Conservation (phyloP, 2,329 filamentous ascomycete species). For the Aspergillus neoniger region DNA sequence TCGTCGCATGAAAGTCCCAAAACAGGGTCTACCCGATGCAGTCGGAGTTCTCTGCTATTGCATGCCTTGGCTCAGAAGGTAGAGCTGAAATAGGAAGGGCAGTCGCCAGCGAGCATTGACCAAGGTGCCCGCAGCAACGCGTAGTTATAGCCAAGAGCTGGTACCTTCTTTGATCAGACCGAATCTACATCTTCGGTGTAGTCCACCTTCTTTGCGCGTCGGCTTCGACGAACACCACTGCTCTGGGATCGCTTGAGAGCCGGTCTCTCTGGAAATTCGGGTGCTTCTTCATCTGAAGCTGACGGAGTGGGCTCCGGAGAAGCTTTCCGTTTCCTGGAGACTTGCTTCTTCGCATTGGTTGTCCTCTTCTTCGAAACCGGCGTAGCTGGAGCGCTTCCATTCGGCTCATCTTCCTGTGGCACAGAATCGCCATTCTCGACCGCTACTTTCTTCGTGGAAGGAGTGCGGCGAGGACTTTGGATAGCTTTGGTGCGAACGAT, state of each 20-base stretch:
- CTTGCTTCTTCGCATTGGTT: slow-evolving; percentile 20
- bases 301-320: slow-evolving; percentile 29
- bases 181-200: slow-evolving; percentile 38
- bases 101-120: no score
- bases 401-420: slow-evolving; percentile 7
- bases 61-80: no score
- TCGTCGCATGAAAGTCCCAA: no score
- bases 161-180: neutral
- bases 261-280: slow-evolving; percentile 14
- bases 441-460: slow-evolving; percentile 20
- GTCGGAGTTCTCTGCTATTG: no score
- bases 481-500: slow-evolving; percentile 34
- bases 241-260: slow-evolving; percentile 10
- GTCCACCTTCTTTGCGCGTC: slow-evolving; percentile 36
- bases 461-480: slow-evolving; percentile 23
- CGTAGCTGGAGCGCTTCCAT: slow-evolving; percentile 18
- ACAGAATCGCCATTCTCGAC: slow-evolving; percentile 8
- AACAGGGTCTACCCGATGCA: no score
- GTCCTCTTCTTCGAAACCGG: slow-evolving; percentile 21
- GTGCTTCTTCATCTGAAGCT: slow-evolving; percentile 27
- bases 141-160: no score
- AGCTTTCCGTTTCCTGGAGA: slow-evolving; percentile 35
- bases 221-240: slow-evolving; percentile 29
- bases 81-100: no score
- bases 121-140: no score